Base-by-base conservation (phyloP, 371 early-diverging fungal species). In the Lichtheimia ornata region DNA sequence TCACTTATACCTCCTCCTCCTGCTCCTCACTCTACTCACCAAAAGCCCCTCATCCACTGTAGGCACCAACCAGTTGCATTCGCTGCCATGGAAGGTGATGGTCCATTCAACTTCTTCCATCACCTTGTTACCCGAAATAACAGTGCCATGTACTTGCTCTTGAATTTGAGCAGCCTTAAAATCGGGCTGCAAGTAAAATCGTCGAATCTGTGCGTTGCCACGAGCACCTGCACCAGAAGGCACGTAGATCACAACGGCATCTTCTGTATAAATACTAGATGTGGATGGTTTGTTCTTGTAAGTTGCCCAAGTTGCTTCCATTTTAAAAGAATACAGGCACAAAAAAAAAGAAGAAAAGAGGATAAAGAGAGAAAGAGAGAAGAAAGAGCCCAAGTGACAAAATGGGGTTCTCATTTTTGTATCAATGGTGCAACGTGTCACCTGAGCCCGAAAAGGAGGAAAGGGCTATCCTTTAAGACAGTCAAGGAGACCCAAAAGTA, bases 21-120 rank as follows among this genome's bases (percentile, higher is more conserved):
- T 7, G 2, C 47, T 51, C 35, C 3, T 6, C 14, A 22, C 43
- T 27, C 20, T 24, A 28, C 18, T 55, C 66, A 72, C 73, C 61
- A 64, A 20, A 14, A 51, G 22, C 12, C 66, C 61, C 27, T 66
- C 59, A 13, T 75, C 73, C 7, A 77, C 18, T 40, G 60, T 63
- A 42, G 81, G 77, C 4, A 72, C 66, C 4, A 80, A 53, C 81
- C 81, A 80, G 42, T 60, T 56, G 42, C 81, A 80, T 50, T 69
- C 70, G 7, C 65, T 70, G 12, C 59, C 65, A 13, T 75, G 53
- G 43, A 80, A 75, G 20, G 70, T 72, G 47, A 80, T 57, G 5
- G 63, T 62, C 81, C 81, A 80, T 24, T 69, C 71, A 1, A 58
- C 72, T 50, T 80, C 81, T 59, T 80, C 81, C 20, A 80, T 75